Base-by-base conservation (phyloP, 1,139 yeast species). In the Chernovozyma aurita region DNA sequence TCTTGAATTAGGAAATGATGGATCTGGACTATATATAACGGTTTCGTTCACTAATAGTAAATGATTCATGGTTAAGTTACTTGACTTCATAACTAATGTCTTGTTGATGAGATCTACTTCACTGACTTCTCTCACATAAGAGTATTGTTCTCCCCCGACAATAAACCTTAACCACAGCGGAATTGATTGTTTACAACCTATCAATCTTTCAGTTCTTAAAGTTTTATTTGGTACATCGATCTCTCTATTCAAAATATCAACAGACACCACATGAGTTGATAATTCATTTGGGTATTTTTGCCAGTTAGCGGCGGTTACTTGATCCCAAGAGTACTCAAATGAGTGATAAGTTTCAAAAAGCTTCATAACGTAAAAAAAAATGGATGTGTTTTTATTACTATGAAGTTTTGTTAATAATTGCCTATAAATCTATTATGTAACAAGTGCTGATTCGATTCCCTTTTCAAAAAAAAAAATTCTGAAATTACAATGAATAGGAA, bases 281-380 rank as follows among this genome's bases (percentile, higher is more conserved):
- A 83, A 70, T 52, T 88, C 95, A 47, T 92, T 92, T 13, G 98
- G 98, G 61, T 92, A 92, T 53, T 92, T 92, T 46, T 78, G 80
- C 98, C 98, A 92, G 59, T 92, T 90, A 41, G 97, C 97, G 0
- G 95, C 90, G 1, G 95, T 85, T 15, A 92, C 95, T 52, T 86
- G 88, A 28, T 85, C 95, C 97, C 97, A 90, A 0, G 95, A 77
- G 52, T 90, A 90, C 42, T 77, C 66, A 59, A 87, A 90, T 26
- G 62, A 65, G 55, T 85, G 92, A 17, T 69, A 59, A 30, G 85
- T 73, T 35, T 77, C 78, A 53, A 86, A 88, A 39, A 88, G 70
- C 60, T 84, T 87, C 97, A 90, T 88, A 32, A n/a, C n/a, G n/a
- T n/a, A n/a, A n/a, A n/a, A n/a, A n/a, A n/a, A n/a, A n/a, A n/a